Percentiles rank a stretch among this genome's conserved stretches.
Evolutionary conservation across 225 moss, liverwort and hornwort species (phyloP).

Genomic region (Marchantia paleacea): DNA sequence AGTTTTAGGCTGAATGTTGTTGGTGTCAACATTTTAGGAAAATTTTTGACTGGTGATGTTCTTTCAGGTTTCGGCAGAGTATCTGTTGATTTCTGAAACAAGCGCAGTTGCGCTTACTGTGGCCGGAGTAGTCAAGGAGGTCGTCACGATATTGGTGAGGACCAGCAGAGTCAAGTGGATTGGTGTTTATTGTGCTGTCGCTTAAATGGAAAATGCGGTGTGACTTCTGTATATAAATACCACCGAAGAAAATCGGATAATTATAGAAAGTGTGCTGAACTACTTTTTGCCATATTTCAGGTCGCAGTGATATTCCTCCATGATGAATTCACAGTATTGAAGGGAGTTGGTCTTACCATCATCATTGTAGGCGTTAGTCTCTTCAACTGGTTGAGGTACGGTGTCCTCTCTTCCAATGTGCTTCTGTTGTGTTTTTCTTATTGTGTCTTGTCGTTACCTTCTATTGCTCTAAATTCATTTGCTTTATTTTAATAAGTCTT

Average conservation of each 20-base stretch:
- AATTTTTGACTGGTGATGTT: background rate
- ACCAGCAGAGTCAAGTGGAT: background rate
- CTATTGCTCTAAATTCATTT: background rate
- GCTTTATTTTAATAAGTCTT: background rate
- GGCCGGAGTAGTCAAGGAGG: conserved; percentile 90
- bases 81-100: conserved; percentile 75
- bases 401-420: background rate
- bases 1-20: background rate
- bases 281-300: conserved; percentile 37
- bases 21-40: background rate
- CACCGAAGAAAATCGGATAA: background rate
- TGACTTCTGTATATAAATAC: too few relatives aligned
- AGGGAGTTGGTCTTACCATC: conserved; percentile 71
- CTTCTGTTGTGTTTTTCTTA: background rate
- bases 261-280: background rate
- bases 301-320: conserved; percentile 72
- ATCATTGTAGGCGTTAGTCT: conserved; percentile 85
- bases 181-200: background rate
- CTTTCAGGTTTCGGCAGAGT: conserved; percentile 87
- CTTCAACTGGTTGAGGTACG: conserved; percentile 90
- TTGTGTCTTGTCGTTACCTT: background rate
- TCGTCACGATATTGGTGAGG: conserved; percentile 86
- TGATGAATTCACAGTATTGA: conserved; percentile 70
- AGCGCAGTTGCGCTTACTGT: conserved; percentile 95
- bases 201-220: background rate